Percentiles rank a stretch among this genome's conserved stretches.
phyloP scores from a whole-genome alignment of 2,329 filamentous ascomycete species.

The Aspergillus latus region DNA sequence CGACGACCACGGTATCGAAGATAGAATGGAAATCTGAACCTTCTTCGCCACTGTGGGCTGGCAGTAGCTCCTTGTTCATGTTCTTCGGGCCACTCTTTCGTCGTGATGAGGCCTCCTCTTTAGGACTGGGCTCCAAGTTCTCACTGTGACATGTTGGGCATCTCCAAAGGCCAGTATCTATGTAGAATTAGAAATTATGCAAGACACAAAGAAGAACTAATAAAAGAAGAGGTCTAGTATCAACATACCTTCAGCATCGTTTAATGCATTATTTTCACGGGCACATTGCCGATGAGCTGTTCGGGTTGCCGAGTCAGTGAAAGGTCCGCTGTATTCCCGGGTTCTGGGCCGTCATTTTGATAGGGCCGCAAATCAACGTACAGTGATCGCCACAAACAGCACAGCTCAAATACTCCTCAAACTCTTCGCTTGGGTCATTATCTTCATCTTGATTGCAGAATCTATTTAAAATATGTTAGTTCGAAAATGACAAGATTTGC shows the following conservation, averaged over 20 bases:
- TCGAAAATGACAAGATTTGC: no score
- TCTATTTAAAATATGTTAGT: slow-evolving; percentile 49
- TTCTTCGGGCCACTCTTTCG: slow-evolving; percentile 64
- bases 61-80: slow-evolving; percentile 69
- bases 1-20: slow-evolving; percentile 70
- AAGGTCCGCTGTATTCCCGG: slow-evolving; percentile 22
- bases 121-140: slow-evolving; percentile 35
- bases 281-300: slow-evolving; percentile 91
- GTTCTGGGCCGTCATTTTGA: slow-evolving; percentile 29
- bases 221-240: neutral
- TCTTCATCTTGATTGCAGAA: slow-evolving; percentile 84
- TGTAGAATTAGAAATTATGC: slow-evolving; percentile 1
- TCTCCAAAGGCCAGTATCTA: slow-evolving; percentile 61
- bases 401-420: slow-evolving; percentile 76
- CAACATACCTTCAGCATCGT: slow-evolving; percentile 60
- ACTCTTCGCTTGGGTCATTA: slow-evolving; percentile 76
- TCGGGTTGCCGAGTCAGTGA: slow-evolving; percentile 46
- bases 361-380: slow-evolving; percentile 52
- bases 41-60: slow-evolving; percentile 63
- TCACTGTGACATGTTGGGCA: slow-evolving; percentile 58
- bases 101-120: slow-evolving; percentile 24
- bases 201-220: neutral
- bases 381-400: slow-evolving; percentile 76
- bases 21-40: slow-evolving; percentile 73
- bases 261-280: slow-evolving; percentile 65